A percentile compares a stretch with the other conserved stretches of the same genome.
Conservation (phyloP, 257 asterid genomes). For the Dorcoceras hygrometricum region DNA sequence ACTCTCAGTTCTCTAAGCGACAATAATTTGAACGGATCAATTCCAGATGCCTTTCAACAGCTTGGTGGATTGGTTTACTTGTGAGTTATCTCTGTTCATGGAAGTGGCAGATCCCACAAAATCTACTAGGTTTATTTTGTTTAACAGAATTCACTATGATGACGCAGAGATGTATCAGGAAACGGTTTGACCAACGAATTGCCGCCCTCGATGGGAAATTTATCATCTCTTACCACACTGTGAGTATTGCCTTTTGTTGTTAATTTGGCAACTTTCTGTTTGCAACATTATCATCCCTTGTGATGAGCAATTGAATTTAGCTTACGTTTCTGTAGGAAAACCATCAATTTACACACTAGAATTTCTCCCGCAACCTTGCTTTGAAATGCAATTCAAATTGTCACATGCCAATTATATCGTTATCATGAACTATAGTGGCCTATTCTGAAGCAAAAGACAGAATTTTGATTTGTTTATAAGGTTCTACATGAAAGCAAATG, state of each 20-base stretch:
- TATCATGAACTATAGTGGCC: neutral
- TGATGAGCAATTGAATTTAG: neutral
- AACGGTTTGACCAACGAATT: constrained; percentile 62
- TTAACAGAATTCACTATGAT: constrained; percentile 13
- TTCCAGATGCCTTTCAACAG: constrained; percentile 72
- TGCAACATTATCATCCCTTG: neutral
- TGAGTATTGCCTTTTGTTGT: constrained; percentile 37
- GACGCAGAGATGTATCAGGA: constrained; percentile 71
- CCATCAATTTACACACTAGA: neutral
- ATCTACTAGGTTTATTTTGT: neutral
- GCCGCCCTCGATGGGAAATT: constrained; percentile 74
- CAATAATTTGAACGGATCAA: constrained; percentile 64
- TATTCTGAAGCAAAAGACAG: neutral
- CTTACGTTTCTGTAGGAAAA: neutral
- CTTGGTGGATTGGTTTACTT: constrained; percentile 46
- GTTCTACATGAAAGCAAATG: neutral
- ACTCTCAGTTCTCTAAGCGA: constrained; percentile 52
- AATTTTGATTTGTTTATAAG: too few relatives aligned
- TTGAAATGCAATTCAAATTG: neutral
- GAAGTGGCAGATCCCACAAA: constrained; percentile 11
- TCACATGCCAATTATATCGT: neutral
- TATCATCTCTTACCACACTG: constrained; percentile 63
- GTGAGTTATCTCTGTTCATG: constrained; percentile 36
- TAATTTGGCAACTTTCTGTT: neutral
- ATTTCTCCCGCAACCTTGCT: neutral